These are phyloP conservation scores for Trichoderma simmonsii DNA, from an alignment of 2,329 filamentous ascomycete genomes.

Conservation along the genomic window DNA sequence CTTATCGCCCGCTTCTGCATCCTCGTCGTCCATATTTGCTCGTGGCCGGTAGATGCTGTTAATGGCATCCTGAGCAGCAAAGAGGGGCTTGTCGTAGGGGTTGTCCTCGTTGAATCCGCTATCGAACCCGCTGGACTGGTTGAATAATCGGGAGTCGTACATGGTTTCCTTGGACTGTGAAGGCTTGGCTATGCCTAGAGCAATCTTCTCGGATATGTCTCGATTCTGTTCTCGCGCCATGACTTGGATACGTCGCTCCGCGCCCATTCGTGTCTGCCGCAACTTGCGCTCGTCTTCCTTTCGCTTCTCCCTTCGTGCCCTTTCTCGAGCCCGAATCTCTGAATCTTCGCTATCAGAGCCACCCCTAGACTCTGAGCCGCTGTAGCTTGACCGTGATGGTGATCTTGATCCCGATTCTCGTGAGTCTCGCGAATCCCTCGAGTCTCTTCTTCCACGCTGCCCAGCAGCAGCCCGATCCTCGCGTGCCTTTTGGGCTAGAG, in stretches of 20 bases:
- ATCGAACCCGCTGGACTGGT: constrained; percentile 87
- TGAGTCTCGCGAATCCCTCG: constrained; percentile 35
- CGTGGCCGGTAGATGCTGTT: constrained; percentile 88
- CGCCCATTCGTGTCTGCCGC: constrained; percentile 91
- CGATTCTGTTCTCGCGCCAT: constrained; percentile 94
- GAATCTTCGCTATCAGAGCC: constrained; percentile 59
- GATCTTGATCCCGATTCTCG: constrained; percentile 34
- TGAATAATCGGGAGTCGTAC: constrained; percentile 96
- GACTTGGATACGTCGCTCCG: constrained; percentile 85
- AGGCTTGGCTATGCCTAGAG: constrained; percentile 89
- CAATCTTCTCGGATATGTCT: constrained; percentile 96
- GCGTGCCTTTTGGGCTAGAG: constrained; percentile 85
- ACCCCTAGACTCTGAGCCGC: constrained; percentile 46
- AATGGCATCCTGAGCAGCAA: constrained; percentile 92
- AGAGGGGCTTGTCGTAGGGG: constrained; percentile 93
- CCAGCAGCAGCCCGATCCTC: constrained; percentile 66
- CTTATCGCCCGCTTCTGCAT: constrained; percentile 73
- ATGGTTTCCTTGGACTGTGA: constrained; percentile 89
- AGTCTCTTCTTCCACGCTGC: constrained; percentile 39
- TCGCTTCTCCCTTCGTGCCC: constrained; percentile 71
- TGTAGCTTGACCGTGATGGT: constrained; percentile 47
- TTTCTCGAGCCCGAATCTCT: constrained; percentile 72
- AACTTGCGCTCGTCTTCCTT: constrained; percentile 85
- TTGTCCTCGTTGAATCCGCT: constrained; percentile 97
- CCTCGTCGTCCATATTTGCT: constrained; percentile 70